Evolutionary conservation across 345 rosid species (phyloP).

Genomic region (Ceriops tagal): DNA sequence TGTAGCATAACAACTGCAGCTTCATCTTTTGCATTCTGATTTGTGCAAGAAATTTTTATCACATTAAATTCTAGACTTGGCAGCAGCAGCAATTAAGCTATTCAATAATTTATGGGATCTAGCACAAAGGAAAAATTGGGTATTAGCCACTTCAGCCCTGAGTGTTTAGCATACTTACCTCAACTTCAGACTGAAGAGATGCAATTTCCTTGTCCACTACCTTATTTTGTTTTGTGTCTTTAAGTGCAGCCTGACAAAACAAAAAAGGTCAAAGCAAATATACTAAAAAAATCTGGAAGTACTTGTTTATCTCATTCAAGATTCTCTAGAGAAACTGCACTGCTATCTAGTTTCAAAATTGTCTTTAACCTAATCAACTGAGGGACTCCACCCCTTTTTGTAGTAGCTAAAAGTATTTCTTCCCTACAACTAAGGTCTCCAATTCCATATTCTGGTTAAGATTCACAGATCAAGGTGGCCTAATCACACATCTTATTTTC

Average conservation of each 20-base stretch:
- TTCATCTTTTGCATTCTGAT: conserved; percentile 31
- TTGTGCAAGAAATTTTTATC: background rate
- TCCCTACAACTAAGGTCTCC: background rate
- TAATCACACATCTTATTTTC: background rate
- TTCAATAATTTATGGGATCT: background rate
- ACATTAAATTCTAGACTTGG: no score
- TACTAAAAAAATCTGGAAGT: no score
- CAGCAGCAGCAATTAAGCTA: background rate
- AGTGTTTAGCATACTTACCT: conserved; percentile 8
- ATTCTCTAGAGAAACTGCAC: background rate
- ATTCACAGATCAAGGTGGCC: background rate
- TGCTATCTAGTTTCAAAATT: background rate
- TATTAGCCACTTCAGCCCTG: background rate
- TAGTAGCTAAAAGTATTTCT: no score
- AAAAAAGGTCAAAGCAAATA: no score
- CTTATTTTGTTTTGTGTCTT: conserved; percentile 24
- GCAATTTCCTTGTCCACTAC: conserved; percentile 27
- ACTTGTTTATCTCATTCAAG: background rate
- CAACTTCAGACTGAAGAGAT: conserved; percentile 21
- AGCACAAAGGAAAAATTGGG: background rate
- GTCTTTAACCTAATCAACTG: no score
- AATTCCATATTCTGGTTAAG: background rate
- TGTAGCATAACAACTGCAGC: conserved; percentile 23
- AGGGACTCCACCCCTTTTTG: no score
- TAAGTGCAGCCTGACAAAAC: conserved; percentile 25